Base-by-base conservation (phyloP, 768 basidiomycete species). In the Leccinellum luteum region DNA sequence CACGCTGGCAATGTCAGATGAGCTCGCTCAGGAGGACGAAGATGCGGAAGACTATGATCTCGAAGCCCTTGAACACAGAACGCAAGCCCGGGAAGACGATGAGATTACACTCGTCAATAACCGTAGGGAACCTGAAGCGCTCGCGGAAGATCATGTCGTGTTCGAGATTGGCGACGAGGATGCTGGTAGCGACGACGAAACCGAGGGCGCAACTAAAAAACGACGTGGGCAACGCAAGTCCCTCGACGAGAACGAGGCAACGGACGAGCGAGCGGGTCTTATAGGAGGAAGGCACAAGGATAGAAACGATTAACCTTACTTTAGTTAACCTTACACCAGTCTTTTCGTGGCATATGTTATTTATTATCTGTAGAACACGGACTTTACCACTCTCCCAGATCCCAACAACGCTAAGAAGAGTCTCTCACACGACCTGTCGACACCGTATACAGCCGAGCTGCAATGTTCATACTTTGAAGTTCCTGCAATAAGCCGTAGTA, bases 391-490 rank as follows among this genome's bases (percentile, higher is more conserved):
- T 25, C 55, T 25, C 23, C 19, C 56, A 21, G 21, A 45, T 43
- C 19, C 31, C 1, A 30, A 17, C 8, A 17, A 17, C 17, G 15
- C 50, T 69, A 69, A 25, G 66, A 52, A 17, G 67, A 55, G 72
- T 92, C 91, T 65, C 91, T 78, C 62, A 92, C 90, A 59, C 92
- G 88, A 59, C 91, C 92, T 32, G 92, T 89, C 32, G 92, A 93
- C 32, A 89, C 87, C 8, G 91, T 89, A 72, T 92, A 94, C 54
- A 92, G 74, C 50, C 94, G 86, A 55, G 91, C 86, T 55, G 92
- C 92, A 61, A 94, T 92, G 72, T 94, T 94, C 94, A 95, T 95
- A 60, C 91, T 91, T 80, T 95, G 92, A 69, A 96, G 74, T 80
- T 97, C 93, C 88, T 92, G 65, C 54, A 49, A 50, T 13, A 34